Percentiles rank a stretch among this genome's conserved stretches.
phyloP scores from a whole-genome alignment of 805 yeast species.

The Diddensiella transvaalensis region DNA sequence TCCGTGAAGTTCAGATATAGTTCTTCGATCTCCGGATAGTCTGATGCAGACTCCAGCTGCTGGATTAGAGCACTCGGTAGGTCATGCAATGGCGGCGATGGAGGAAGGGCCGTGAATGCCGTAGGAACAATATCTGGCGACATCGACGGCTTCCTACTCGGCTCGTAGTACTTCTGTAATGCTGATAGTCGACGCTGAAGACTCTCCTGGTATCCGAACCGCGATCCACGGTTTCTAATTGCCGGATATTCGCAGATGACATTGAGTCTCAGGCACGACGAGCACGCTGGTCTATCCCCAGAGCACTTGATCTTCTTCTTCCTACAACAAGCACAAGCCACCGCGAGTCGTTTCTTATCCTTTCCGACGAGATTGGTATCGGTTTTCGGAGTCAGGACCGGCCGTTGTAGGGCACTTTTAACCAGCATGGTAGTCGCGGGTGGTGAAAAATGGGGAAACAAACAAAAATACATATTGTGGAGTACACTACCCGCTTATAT shows the following conservation, averaged over 20 bases:
- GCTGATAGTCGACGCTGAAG: constrained; percentile 24
- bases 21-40: constrained; percentile 3
- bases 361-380: not conserved
- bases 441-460: constrained; percentile 1
- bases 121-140: not conserved
- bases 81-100: not conserved
- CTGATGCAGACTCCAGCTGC: not conserved
- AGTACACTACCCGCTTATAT: not conserved
- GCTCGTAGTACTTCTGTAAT: constrained; percentile 18
- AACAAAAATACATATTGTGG: not conserved
- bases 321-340: constrained; percentile 36
- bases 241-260: constrained; percentile 35
- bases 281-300: constrained; percentile 37
- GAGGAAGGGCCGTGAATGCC: not conserved
- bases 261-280: constrained; percentile 32
- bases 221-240: constrained; percentile 35
- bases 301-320: constrained; percentile 37
- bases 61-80: constrained; percentile 1
- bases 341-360: constrained; percentile 30
- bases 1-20: not conserved
- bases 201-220: constrained; percentile 35
- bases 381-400: not conserved
- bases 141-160: not conserved
- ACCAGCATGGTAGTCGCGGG: not conserved
- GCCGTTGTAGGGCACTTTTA: constrained; percentile 6